Evolutionary conservation across 2,329 filamentous ascomycete genomes (phyloP).

Genomic region (Beauveria pseudobassiana): DNA sequence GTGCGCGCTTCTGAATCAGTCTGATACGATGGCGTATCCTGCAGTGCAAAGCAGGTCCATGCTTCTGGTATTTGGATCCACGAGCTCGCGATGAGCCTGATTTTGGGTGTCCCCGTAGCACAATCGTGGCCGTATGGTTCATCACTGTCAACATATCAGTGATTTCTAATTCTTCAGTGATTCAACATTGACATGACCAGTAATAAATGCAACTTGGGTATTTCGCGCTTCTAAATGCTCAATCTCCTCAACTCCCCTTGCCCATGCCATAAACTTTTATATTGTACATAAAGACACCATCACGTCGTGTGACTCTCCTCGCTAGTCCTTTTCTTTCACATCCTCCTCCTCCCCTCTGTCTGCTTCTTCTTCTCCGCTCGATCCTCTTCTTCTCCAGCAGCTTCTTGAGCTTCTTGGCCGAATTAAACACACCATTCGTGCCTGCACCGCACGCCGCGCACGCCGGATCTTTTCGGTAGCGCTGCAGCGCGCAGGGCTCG

Average conservation of each 20-base stretch:
- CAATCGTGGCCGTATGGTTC: too few species aligned
- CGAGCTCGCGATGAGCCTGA: too few species aligned
- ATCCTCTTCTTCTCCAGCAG: conserved; percentile 67
- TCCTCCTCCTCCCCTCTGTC: conserved; percentile 44
- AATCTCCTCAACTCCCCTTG: not conserved
- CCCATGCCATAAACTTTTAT: not conserved
- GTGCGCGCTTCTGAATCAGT: too few species aligned
- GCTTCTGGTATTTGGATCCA: too few species aligned
- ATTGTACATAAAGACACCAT: not conserved
- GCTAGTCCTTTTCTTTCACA: conserved; percentile 9
- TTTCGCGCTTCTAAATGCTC: conserved; percentile 1
- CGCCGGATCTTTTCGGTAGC: conserved; percentile 78
- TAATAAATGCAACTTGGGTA: not conserved
- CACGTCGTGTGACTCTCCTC: not conserved
- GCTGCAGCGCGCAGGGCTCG: conserved; percentile 75
- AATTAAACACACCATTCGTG: conserved; percentile 85
- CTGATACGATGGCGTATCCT: too few species aligned
- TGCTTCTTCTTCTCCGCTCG: conserved; percentile 50
- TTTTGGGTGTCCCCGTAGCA: too few species aligned
- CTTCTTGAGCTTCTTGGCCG: conserved; percentile 74
- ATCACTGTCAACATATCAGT: too few species aligned
- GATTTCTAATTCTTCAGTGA: too few species aligned
- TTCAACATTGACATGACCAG: not conserved
- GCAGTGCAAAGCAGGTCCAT: too few species aligned
- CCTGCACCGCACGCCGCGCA: conserved; percentile 81